phyloP scores from a whole-genome alignment of 768 basidiomycete species.

The Phylloporus sp. region DNA sequence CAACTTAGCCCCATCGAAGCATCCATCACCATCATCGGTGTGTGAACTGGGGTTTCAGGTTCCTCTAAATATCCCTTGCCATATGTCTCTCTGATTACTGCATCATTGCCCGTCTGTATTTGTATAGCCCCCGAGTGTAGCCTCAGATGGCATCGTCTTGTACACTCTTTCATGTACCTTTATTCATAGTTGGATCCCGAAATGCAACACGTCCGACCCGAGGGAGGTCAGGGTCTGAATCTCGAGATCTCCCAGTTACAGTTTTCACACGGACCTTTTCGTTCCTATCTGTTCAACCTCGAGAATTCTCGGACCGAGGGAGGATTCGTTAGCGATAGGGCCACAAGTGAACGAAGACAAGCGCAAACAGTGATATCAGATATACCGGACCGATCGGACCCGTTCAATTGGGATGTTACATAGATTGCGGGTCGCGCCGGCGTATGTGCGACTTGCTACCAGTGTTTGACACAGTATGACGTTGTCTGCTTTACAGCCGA shows the following conservation, averaged over 20 bases:
- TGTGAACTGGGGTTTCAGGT: slow-evolving; percentile 11
- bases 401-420: not conserved
- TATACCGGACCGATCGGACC: not conserved
- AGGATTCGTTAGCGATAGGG: no score
- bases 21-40: slow-evolving; percentile 34
- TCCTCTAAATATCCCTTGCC: not conserved
- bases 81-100: not conserved
- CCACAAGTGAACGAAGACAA: not conserved
- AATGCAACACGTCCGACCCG: not conserved
- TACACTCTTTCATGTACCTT: not conserved
- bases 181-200: no score
- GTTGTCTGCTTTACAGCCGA: not conserved
- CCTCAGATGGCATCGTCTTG: not conserved
- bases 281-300: not conserved
- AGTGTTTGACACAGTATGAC: not conserved
- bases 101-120: slow-evolving; percentile 2
- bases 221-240: not conserved
- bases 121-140: not conserved
- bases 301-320: not conserved
- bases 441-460: not conserved
- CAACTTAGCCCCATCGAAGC: slow-evolving; percentile 45
- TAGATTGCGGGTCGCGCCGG: not conserved
- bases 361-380: not conserved
- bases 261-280: not conserved
- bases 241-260: not conserved